Evolutionary conservation across 805 yeast species (phyloP).

Genomic region (Candida sithepensis): DNA sequence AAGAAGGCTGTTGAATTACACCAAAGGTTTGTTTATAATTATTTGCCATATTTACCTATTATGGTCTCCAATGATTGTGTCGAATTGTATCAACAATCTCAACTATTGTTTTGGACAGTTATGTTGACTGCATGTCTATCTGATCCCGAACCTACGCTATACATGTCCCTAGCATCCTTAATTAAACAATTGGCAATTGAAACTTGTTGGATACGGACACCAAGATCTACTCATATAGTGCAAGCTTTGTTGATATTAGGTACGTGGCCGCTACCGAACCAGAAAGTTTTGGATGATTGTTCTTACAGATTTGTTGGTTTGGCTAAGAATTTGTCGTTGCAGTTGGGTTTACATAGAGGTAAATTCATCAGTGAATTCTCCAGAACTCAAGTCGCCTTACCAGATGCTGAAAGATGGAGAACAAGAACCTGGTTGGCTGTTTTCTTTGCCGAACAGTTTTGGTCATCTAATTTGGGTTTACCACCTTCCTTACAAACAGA

Average conservation of each 20-base stretch:
- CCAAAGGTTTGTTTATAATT: slow-evolving; percentile 58
- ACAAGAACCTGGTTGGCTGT: slow-evolving; percentile 90
- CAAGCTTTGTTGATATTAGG: slow-evolving; percentile 84
- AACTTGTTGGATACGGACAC: slow-evolving; percentile 90
- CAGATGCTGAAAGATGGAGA: slow-evolving; percentile 92
- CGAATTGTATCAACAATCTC: slow-evolving; percentile 79
- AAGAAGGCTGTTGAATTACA: slow-evolving; percentile 73
- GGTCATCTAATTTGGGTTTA: slow-evolving; percentile 83
- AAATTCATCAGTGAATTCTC: slow-evolving; percentile 88
- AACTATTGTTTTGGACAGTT: slow-evolving; percentile 85
- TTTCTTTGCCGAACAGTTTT: slow-evolving; percentile 83
- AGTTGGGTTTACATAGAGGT: slow-evolving; percentile 87
- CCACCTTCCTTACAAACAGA: slow-evolving; percentile 87
- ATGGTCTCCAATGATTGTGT: slow-evolving; percentile 66
- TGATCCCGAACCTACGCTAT: slow-evolving; percentile 82
- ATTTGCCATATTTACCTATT: slow-evolving; percentile 77
- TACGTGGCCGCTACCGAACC: slow-evolving; percentile 91
- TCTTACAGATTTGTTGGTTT: slow-evolving; percentile 85
- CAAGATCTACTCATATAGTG: slow-evolving; percentile 89
- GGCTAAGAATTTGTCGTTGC: slow-evolving; percentile 80
- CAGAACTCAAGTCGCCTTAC: slow-evolving; percentile 81
- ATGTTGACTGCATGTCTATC: slow-evolving; percentile 81
- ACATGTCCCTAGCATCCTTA: slow-evolving; percentile 68
- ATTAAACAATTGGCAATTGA: slow-evolving; percentile 86
- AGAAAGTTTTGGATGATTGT: slow-evolving; percentile 87